Conservation (phyloP, 2,329 filamentous ascomycete genomes). For the Diaporthe velutina region DNA sequence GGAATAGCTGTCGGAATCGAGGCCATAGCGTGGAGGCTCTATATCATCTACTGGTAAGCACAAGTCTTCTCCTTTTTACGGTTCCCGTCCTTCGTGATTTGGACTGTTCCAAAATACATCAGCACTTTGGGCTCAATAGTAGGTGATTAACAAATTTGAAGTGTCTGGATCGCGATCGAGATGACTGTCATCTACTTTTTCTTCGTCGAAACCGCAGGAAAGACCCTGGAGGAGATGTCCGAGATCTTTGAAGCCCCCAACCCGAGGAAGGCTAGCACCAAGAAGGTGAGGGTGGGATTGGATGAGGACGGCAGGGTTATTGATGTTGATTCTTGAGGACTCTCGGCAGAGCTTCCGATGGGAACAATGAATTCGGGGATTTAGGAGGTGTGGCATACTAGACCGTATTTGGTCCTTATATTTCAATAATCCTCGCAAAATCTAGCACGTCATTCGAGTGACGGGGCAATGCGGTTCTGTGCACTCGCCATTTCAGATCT, state of each 20-base stretch:
- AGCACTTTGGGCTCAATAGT: not conserved
- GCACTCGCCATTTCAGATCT: not conserved
- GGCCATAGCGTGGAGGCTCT: constrained; percentile 63
- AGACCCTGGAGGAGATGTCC: constrained; percentile 37
- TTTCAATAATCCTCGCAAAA: not conserved
- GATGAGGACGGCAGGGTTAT: constrained; percentile 36
- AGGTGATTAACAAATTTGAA: not conserved
- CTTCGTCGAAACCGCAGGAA: constrained; percentile 61
- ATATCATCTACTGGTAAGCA: constrained; percentile 58
- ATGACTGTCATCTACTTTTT: constrained; percentile 59
- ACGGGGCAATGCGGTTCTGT: not conserved
- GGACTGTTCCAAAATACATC: not conserved
- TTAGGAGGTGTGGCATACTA: not conserved
- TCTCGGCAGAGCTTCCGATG: not conserved
- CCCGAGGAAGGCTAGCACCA: constrained; percentile 36
- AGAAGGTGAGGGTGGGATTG: constrained; percentile 37
- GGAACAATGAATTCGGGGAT: not conserved
- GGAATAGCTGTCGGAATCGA: constrained; percentile 59
- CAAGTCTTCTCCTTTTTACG: not conserved
- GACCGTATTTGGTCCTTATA: not conserved
- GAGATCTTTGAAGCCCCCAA: constrained; percentile 36
- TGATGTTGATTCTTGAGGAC: constrained; percentile 31
- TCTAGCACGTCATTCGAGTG: not conserved
- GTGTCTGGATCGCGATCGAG: constrained; percentile 55
- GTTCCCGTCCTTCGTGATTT: not conserved